Conservation (phyloP, 352 stramenopile species). For the Globisporangium camurandrum region DNA sequence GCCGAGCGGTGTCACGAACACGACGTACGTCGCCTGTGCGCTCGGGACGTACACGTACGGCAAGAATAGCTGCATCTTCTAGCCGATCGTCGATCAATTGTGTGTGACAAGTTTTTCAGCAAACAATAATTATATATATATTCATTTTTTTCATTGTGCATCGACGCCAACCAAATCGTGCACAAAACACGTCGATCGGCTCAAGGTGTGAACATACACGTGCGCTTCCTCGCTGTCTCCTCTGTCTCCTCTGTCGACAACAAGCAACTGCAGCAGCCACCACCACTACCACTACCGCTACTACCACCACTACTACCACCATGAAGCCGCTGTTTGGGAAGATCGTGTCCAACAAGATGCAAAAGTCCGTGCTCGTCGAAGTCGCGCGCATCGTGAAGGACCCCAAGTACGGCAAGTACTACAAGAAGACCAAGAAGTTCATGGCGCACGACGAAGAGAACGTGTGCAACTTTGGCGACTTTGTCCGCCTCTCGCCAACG, state of each 20-base stretch:
- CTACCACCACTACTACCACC: not conserved
- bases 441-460: slow-evolving; percentile 96
- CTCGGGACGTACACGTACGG: slow-evolving; percentile 73
- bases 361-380: slow-evolving; percentile 94
- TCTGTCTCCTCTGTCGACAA: not conserved
- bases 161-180: slow-evolving; percentile 19
- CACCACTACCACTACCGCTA: too few species aligned
- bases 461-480: slow-evolving; percentile 88
- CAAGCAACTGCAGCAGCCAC: too few species aligned
- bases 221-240: too few species aligned
- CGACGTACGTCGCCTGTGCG: slow-evolving; percentile 40
- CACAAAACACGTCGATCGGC: not conserved
- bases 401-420: slow-evolving; percentile 92
- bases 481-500: slow-evolving; percentile 67
- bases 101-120: too few species aligned
- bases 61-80: slow-evolving; percentile 33
- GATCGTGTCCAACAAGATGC: slow-evolving; percentile 96
- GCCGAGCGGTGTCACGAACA: slow-evolving; percentile 65
- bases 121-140: too few species aligned
- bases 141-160: too few species aligned
- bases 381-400: slow-evolving; percentile 92
- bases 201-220: too few species aligned
- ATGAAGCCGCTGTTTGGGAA: slow-evolving; percentile 92
- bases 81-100: slow-evolving; percentile 1
- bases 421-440: slow-evolving; percentile 96